Conservation (phyloP, 108 stramenopile genomes). For the Heterococcus sp. region DNA sequence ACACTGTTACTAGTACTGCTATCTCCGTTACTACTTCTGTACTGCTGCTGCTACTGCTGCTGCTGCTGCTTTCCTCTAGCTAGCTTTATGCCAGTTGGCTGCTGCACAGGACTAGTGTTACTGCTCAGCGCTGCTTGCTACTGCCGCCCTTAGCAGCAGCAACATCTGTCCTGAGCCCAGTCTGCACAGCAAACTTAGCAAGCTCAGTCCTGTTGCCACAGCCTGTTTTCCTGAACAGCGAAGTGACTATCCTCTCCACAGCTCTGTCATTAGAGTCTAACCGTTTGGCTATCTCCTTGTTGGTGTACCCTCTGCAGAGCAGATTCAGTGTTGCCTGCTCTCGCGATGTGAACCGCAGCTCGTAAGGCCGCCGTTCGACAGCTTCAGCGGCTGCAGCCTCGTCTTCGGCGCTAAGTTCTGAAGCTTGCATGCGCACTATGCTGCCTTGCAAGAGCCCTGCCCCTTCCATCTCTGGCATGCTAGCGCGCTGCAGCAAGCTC, state of each 20-base stretch:
- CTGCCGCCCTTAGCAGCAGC: no score
- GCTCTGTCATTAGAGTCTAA: neutral
- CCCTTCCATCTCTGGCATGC: no score
- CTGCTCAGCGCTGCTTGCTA: no score
- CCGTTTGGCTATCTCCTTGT: conserved; percentile 2
- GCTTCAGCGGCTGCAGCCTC: neutral
- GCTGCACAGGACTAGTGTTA: no score
- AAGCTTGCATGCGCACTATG: neutral
- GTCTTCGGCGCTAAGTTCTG: neutral
- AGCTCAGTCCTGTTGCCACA: conserved; percentile 17
- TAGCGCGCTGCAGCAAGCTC: conserved; percentile 58
- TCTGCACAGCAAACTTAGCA: neutral
- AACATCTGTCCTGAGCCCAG: neutral
- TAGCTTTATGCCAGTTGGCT: no score
- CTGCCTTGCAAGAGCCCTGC: neutral
- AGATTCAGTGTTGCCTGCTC: neutral
- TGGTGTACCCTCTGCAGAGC: neutral
- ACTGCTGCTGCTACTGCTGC: no score
- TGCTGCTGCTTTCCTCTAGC: no score
- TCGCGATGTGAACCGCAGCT: no score
- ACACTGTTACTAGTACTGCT: no score
- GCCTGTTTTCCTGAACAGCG: conserved; percentile 10
- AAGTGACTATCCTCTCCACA: conserved; percentile 9
- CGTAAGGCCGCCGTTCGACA: neutral
- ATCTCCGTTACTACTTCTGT: no score